Conservation (phyloP, 768 basidiomycete genomes). For the Gloeopeniophorella convolvens region DNA sequence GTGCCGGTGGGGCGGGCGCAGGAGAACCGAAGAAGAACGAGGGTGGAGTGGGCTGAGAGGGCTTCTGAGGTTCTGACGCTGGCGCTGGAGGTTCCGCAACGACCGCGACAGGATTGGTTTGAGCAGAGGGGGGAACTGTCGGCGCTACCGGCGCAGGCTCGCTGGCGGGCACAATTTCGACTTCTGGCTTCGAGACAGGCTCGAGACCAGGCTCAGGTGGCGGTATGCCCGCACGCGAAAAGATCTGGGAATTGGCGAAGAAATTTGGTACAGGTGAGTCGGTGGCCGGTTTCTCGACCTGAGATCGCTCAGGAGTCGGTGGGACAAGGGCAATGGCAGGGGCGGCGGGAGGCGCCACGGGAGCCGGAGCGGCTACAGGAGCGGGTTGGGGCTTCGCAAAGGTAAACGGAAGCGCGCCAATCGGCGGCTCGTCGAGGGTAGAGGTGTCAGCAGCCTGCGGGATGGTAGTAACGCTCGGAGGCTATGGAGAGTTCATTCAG, state of each 20-base stretch:
- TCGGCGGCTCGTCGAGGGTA: slow-evolving; percentile 32
- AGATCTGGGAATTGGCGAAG: slow-evolving; percentile 47
- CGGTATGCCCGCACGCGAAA: slow-evolving; percentile 26
- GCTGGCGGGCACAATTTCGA: not conserved
- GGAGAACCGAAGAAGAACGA: slow-evolving; percentile 5
- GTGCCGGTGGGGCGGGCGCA: not conserved
- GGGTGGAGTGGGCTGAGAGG: not conserved
- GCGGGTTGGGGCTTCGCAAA: slow-evolving; percentile 17
- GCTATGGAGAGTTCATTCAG: slow-evolving; percentile 17
- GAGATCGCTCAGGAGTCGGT: slow-evolving; percentile 24
- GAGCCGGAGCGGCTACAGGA: slow-evolving; percentile 24
- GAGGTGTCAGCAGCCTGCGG: slow-evolving; percentile 42
- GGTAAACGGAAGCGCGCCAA: slow-evolving; percentile 20
- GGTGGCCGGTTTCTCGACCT: slow-evolving; percentile 3
- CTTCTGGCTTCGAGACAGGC: not conserved
- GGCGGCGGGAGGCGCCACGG: not conserved
- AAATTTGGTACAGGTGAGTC: slow-evolving; percentile 50
- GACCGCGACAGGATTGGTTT: not conserved
- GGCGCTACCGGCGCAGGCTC: not conserved
- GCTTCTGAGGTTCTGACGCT: not conserved
- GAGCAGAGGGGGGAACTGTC: not conserved
- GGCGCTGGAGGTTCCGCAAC: not conserved
- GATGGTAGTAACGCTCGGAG: slow-evolving; percentile 5
- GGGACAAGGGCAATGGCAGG: slow-evolving; percentile 28
- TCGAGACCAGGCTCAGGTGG: slow-evolving; percentile 13